Base-by-base conservation (phyloP, 768 basidiomycete genomes). In the Calocera viscosa region DNA sequence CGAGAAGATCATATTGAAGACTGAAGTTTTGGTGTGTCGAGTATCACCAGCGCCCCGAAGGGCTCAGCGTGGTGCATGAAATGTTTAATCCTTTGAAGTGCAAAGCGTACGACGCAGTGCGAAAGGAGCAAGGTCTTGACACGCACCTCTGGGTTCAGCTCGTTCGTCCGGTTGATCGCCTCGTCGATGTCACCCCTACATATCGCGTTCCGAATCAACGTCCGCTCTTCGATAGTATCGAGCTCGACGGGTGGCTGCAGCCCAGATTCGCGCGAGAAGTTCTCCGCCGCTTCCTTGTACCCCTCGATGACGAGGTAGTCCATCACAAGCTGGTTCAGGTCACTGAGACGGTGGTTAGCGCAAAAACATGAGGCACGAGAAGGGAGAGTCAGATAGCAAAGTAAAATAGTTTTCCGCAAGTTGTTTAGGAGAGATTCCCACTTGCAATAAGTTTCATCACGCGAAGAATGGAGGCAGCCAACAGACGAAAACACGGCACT, bases 41-140 rank as follows among this genome's bases (percentile, higher is more conserved):
- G 73, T 85, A 76, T 94, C 94, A 87, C 90, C 93, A 93, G 79
- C 82, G 88, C 84, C 89, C 84, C 79, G 75, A 66, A 73, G 78
- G 82, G 86, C 86, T 96, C 82, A 84, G 94, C 87, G 92, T 95
- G 94, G 94, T 96, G 94, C 94, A 96, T 96, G 91, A 89, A 88
- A 84, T 76, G 72, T 91, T 80, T 88, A 94, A 95, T 95, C 93
- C 80, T 90, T 76, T 73, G 73, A 49, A 26, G 79, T 76, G 74
- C 66, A 43, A 24, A 26, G 63, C 43, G 41, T 64, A 67, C 19
- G 65, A 16, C 38, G 22, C 39, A 63, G 60, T 39, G 43, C 43
- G 30, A 34, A 34, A 66, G 63, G 35, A 39, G 14, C 26, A 72
- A 14, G 66, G 66, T 66, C 69, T 47, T 16, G 38, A 72, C 34